phyloP scores from a whole-genome alignment of 1,139 yeast species.

The Blastobotrys serpentis region DNA sequence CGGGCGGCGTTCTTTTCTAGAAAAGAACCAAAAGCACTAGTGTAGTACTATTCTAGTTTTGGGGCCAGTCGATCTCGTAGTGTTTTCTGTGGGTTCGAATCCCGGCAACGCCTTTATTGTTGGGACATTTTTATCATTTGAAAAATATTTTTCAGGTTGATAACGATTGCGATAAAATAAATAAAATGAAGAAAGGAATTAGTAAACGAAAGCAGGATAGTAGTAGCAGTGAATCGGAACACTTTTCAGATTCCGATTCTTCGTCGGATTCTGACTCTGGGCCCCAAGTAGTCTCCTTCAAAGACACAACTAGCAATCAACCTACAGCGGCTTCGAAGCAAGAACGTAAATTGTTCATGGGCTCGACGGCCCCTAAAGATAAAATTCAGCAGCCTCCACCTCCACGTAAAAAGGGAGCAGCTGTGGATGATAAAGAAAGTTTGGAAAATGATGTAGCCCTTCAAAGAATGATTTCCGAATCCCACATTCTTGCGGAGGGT shows the following conservation, averaged over 20 bases:
- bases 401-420: constrained; percentile 19
- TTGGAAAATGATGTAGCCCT: constrained; percentile 78
- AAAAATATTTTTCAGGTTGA: constrained; percentile 1
- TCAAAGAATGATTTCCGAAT: constrained; percentile 78
- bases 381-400: constrained; percentile 31
- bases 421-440: constrained; percentile 34
- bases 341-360: constrained; percentile 46
- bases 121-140: not conserved
- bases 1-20: not conserved
- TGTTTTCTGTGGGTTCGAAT: not conserved
- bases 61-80: too few species aligned
- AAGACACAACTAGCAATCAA: constrained; percentile 38
- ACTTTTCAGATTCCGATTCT: not conserved
- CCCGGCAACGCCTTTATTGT: not conserved
- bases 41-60: too few species aligned
- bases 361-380: constrained; percentile 44
- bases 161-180: not conserved
- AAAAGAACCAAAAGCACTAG: too few species aligned
- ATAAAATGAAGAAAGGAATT: not conserved
- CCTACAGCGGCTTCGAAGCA: constrained; percentile 40
- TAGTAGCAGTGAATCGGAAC: not conserved
- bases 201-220: not conserved
- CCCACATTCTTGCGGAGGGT: constrained; percentile 72
- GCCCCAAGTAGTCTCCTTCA: constrained; percentile 51
- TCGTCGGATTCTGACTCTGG: constrained; percentile 9